Base-by-base conservation (phyloP, 768 basidiomycete genomes). In the Suillus decipiens region DNA sequence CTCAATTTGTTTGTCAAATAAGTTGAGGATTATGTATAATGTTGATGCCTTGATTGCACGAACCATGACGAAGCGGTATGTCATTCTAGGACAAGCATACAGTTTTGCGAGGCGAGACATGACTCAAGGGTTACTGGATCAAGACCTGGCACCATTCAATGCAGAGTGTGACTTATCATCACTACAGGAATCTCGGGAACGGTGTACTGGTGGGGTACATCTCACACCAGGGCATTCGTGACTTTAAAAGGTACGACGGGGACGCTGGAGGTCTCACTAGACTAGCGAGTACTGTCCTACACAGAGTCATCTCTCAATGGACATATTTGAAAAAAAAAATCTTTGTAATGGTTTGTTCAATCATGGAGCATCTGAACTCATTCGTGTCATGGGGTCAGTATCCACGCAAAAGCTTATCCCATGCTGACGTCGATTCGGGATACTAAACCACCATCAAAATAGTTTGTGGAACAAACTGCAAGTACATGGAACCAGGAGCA, bases 401-500 rank as follows among this genome's bases (percentile, higher is more conserved):
- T 79, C 33, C 83, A 82, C 70, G 73, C 79, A 5, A 73, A 78
- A 9, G 72, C 81, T n/a, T 89, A 84, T 68, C 86, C 88, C 7
- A 71, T 88, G n/a, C 84, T 86, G 6, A 80, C 81, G 36, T 88
- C 88, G 8, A 88, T 86, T 70, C 87, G 69, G 14, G 61, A 33
- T 15, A 41, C 12, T 17, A 41, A 15, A 41, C 14, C 39, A 41
- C 15, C 15, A 2, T 41, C 12, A 14, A 17, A 17, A 15, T 17
- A 41, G 15, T 41, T 41, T 39, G 39, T 39, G 39, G 15, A 39
- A 39, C 39, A 39, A 6, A 39, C 39, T 15, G 12, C 39, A 39
- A 15, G 39, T 5, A 39, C 39, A 28, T 28, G 28, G 28, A 28
- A 3, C 28, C 28, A 28, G 28, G 28, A 28, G 3, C 28, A 28